Evolutionary conservation across 2,329 filamentous ascomycete genomes (phyloP), one percentile per base, ranked within the genome.

Genomic region (Macrophomina tecta): DNA sequence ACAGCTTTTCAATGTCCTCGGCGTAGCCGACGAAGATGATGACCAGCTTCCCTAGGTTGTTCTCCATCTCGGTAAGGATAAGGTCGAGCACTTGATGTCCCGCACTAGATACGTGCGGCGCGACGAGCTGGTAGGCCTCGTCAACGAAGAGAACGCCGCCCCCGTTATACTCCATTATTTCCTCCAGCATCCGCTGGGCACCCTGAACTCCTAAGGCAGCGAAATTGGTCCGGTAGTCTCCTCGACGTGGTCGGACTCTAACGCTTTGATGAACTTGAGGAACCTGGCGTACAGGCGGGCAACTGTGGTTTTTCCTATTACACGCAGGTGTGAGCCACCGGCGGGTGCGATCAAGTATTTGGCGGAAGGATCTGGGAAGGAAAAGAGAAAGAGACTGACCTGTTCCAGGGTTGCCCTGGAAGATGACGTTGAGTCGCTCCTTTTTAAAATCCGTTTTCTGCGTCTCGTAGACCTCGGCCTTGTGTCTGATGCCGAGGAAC

Each of bases 101-200:
- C 6, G 30, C 6, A 0, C 85, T 86, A 3, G 74, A 72, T 23
- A 79, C 89, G 65, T 87, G 85, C 0, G 85, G 85, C 0, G 86
- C 86, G 0, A 87, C 83, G 0, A 94, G 81, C 69, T 94, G 91
- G 72, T 94, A 93, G 0, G 91, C 90, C 74, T 94, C 91, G 68
- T 94, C 91, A 28, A 94, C 89, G 72, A 94, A 93, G 1, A 92
- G 72, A 0, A 89, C 89, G 0, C 91, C 91, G 0, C 91, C 91
- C 0, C 86, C 87, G 0, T 76, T 49, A 3, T n/a, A 4, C 11
- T 3, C 89, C 81, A 6, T 91, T 77, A 0, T 88, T 76, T 11
- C 83, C 2, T 53, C 7, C 30, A 52, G 49, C 4, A 52, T 36
- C 6, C 16, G 4, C 28, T 34, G 11, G 11, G 49, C 28, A 7